phyloP scores from a whole-genome alignment of 2,329 filamentous ascomycete genomes.

The Calonectria ilicicola region DNA sequence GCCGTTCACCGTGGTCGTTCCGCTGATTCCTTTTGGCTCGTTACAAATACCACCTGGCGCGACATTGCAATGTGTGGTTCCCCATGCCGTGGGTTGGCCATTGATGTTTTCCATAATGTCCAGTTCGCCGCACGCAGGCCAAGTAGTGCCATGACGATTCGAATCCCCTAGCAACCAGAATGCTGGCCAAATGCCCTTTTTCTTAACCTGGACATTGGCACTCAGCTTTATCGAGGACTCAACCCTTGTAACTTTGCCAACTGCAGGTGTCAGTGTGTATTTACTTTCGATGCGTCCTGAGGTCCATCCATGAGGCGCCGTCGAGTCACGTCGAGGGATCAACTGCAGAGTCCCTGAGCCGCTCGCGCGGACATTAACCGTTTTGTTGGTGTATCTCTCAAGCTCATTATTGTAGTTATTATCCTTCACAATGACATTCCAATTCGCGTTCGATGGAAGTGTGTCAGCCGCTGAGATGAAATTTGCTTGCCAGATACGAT shows the following conservation, averaged over 20 bases:
- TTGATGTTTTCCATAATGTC: constrained; percentile 70
- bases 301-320: constrained; percentile 59
- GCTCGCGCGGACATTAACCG: constrained; percentile 61
- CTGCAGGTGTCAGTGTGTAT: constrained; percentile 57
- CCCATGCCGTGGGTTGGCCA: constrained; percentile 58
- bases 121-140: constrained; percentile 68
- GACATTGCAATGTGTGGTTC: constrained; percentile 64
- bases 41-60: constrained; percentile 61
- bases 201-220: constrained; percentile 50
- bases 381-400: constrained; percentile 61
- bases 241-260: constrained; percentile 59
- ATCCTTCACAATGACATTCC: constrained; percentile 55
- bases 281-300: constrained; percentile 66
- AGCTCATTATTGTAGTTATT: constrained; percentile 65
- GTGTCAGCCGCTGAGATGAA: constrained; percentile 54
- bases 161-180: constrained; percentile 68
- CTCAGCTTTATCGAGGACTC: constrained; percentile 63
- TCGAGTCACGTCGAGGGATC: constrained; percentile 56
- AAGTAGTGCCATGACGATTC: constrained; percentile 58
- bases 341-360: constrained; percentile 64
- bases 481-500: constrained; percentile 56
- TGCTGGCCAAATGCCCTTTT: constrained; percentile 69
- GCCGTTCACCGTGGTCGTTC: constrained; percentile 50
- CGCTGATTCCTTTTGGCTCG: constrained; percentile 59
- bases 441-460: constrained; percentile 49